These are phyloP conservation scores for Metroxylon sagu DNA, from an alignment of 176 grass and related monocot genomes.

Conservation along the genomic window DNA sequence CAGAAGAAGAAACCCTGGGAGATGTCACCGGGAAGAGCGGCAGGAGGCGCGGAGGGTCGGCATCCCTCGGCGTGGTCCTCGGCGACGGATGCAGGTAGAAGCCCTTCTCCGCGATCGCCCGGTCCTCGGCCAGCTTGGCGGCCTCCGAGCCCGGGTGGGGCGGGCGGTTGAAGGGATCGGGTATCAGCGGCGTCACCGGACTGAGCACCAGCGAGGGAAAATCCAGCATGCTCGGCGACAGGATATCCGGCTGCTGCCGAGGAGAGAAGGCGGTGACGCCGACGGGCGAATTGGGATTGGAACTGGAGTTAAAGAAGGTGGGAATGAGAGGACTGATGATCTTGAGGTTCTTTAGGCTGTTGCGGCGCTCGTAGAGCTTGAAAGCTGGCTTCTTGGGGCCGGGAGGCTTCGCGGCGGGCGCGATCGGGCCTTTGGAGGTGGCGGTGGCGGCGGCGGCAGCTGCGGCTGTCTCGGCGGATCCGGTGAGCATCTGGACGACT, in stretches of 20 bases:
- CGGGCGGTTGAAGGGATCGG: constrained; percentile 23
- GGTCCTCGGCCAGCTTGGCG: constrained; percentile 66
- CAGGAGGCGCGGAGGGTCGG: constrained; percentile 52
- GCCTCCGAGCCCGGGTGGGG: constrained; percentile 51
- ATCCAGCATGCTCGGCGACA: constrained; percentile 76
- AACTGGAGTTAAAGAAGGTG: constrained; percentile 1
- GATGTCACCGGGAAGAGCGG: constrained; percentile 80
- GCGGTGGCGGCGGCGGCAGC: constrained; percentile 15
- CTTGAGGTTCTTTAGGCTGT: constrained; percentile 65
- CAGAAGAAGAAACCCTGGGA: constrained; percentile 17
- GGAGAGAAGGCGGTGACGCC: constrained; percentile 30
- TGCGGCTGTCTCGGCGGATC: constrained; percentile 50
- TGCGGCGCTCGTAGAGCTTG: constrained; percentile 81
- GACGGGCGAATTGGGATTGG: constrained; percentile 3
- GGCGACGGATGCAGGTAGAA: constrained; percentile 91
- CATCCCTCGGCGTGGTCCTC: constrained; percentile 32
- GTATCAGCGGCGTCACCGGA: constrained; percentile 61
- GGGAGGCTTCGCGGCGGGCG: constrained; percentile 4
- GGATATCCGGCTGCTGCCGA: constrained; percentile 25
- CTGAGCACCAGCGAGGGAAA: constrained; percentile 66
- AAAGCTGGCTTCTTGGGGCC: constrained; percentile 58
- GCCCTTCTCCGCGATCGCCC: constrained; percentile 86
- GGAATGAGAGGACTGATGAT: constrained; percentile 63
- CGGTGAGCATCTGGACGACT: constrained; percentile 99
- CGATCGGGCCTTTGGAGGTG: constrained; percentile 17